Evolutionary conservation across 345 rosid species (phyloP), one percentile per base, ranked within the genome.

Genomic region (Cardamine resedifolia): DNA sequence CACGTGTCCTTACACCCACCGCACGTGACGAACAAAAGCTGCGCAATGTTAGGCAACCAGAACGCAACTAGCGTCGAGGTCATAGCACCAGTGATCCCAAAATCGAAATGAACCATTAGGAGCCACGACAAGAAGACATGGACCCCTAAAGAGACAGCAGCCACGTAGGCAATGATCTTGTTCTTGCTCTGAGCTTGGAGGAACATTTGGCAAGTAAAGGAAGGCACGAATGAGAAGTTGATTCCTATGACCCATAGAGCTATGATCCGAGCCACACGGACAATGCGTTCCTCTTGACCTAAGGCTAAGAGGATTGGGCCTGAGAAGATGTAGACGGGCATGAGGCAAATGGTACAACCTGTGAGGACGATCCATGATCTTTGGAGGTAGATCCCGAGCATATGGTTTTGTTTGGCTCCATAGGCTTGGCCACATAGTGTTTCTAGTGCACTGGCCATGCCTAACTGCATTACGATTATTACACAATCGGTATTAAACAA

Each of bases 141-240:
- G 62, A 88, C 66, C 0, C 43, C 41, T 6, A 86, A 47, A 0
- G 96, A 57, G 41, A 68, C 41, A 1, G 87, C 90, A 0, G 90
- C 89, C 66, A 78, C 77, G 79, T 84, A 92, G 0, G 90, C 80
- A 71, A 92, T 88, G 20, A 92, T 83, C 64, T 41, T 59, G 82
- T 89, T 92, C 82, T 83, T 89, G 86, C 92, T 86, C 78, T 90
- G 95, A 5, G 94, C 86, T 78, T 92, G 94, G 26, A 92, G 83
- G 71, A 84, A 89, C 88, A 85, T 85, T 77, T 92, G 96, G 81
- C 94, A 88, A 67, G 92, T 89, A 44, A 66, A 88, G 0, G 89
- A 86, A 15, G 60, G 7, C 10, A 83, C 59, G 61, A 70, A 84
- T 16, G 90, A 63, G 26, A 84, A 79, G 64, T 79, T 20, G 7